Conservation (phyloP, 1,139 yeast genomes). For the Kodamaea sp. region DNA sequence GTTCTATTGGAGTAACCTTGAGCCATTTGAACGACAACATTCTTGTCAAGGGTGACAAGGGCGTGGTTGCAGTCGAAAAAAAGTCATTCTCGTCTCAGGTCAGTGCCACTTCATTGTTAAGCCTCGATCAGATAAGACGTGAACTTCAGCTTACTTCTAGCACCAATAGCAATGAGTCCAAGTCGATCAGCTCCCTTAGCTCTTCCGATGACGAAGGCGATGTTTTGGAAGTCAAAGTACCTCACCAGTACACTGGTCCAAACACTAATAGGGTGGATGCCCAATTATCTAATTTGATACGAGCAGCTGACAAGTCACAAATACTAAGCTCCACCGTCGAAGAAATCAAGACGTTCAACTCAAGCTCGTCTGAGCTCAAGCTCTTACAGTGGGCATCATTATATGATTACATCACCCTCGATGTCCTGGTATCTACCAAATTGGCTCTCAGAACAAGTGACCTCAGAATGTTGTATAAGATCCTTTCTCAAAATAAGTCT, state of each 20-base stretch:
- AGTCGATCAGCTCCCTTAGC: constrained; percentile 16
- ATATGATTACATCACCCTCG: constrained; percentile 28
- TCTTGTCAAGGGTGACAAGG: constrained; percentile 2
- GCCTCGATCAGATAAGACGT: constrained; percentile 28
- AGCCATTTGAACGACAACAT: constrained; percentile 37
- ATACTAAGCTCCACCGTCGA: constrained; percentile 10
- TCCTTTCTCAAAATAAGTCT: constrained; percentile 3
- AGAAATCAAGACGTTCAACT: constrained; percentile 8
- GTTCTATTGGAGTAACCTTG: constrained; percentile 72
- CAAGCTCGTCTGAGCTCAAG: constrained; percentile 19
- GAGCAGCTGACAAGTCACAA: constrained; percentile 10
- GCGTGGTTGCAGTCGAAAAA: constrained; percentile 1
- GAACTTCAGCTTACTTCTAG: constrained; percentile 12
- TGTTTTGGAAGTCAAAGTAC: constrained; percentile 2
- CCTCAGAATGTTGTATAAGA: constrained; percentile 22
- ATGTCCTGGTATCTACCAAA: constrained; percentile 10
- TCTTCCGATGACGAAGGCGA: constrained; percentile 28
- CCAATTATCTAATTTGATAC: constrained; percentile 6
- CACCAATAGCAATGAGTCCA: constrained; percentile 6
- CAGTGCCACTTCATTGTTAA: constrained; percentile 32
- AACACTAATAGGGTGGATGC: background rate
- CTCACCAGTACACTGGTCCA: background rate
- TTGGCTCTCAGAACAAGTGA: constrained; percentile 22
- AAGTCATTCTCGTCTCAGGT: constrained; percentile 14
- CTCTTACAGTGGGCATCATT: constrained; percentile 33